Base-by-base conservation (phyloP, 768 basidiomycete species). In the Obba rivulosa region DNA sequence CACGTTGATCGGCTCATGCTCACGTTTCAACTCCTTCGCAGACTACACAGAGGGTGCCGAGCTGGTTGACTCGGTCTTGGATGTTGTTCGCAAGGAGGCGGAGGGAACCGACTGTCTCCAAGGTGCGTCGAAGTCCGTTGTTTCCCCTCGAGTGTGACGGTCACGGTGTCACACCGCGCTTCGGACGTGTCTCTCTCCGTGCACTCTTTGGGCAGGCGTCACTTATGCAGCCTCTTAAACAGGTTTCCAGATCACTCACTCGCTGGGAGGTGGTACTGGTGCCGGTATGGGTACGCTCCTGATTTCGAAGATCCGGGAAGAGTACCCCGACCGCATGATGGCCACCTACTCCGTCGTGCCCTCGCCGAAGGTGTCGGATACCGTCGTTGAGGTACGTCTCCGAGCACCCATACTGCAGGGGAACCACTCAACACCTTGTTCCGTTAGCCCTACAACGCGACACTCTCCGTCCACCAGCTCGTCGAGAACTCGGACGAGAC, bases 241-340 rank as follows among this genome's bases (percentile, higher is more conserved):
- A 90, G 88, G 95, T 55, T 98, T 99, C 88, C 94, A 98, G 70
- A 92, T 98, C 69, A 95, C 94, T 52, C 95, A 97, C 77, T 98
- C 92, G 22, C 81, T 95, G 55, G 94, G 96, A 74, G 96, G 96
- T 74, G 96, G 95, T 70, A 99, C 96, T 59, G 96, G 96, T 74
- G 92, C 96, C 58, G 96, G 96, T 73, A 98, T 99, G 95, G 96
- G 96, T 69, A 97, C 96, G 40, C 87, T 99, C 46, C 73, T 99
- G 57, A 96, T 99, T 68, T 97, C 94, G 57, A 99, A 99, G 76
- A 96, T 99, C 67, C 83, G 95, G 56, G 94, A 97, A 69, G 95
- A 99, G 67, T 99, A 91, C 72, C 96, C 95, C 57, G 96, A 99
- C 70, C 79, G 96, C 48, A 99, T 99, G 95, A 97, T 98, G 95